phyloP scores from a whole-genome alignment of 2,329 filamentous ascomycete genomes.

The Fusarium piperis region DNA sequence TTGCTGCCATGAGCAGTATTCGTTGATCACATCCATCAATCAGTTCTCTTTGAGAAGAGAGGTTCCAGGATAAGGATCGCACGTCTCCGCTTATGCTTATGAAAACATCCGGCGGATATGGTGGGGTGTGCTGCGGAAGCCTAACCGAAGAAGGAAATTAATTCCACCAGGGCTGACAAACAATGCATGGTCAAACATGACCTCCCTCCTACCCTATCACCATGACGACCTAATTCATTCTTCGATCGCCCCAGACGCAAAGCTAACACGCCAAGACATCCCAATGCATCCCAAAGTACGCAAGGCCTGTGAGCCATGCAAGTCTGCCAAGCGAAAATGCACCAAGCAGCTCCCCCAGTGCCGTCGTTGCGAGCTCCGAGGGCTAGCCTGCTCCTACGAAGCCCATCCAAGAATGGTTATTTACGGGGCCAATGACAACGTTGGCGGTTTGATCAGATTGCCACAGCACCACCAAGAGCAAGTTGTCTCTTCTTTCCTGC shows the following conservation, averaged over 20 bases:
- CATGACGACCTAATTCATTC: neutral
- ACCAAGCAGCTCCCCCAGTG: constrained; percentile 29
- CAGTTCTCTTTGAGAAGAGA: neutral
- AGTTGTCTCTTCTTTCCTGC: rapidly evolving
- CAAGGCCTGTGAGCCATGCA: constrained; percentile 25
- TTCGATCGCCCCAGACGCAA: neutral
- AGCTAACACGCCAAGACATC: neutral
- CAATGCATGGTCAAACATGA: neutral
- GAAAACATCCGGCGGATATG: neutral
- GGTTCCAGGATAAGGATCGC: neutral
- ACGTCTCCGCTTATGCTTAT: neutral
- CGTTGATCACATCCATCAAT: too few relatives aligned
- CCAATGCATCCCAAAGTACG: neutral
- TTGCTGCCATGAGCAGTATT: too few relatives aligned
- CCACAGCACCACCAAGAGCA: neutral
- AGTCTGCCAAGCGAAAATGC: constrained; percentile 31
- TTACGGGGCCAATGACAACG: neutral
- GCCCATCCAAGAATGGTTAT: constrained; percentile 11
- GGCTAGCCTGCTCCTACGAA: constrained; percentile 34
- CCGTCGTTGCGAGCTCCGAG: constrained; percentile 25
- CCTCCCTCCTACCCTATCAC: neutral
- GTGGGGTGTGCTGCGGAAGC: neutral
- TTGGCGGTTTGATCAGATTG: rapidly evolving
- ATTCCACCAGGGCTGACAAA: neutral
- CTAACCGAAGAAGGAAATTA: constrained; percentile 13